Conservation (phyloP, 345 rosid species). For the Pistacia vera region DNA sequence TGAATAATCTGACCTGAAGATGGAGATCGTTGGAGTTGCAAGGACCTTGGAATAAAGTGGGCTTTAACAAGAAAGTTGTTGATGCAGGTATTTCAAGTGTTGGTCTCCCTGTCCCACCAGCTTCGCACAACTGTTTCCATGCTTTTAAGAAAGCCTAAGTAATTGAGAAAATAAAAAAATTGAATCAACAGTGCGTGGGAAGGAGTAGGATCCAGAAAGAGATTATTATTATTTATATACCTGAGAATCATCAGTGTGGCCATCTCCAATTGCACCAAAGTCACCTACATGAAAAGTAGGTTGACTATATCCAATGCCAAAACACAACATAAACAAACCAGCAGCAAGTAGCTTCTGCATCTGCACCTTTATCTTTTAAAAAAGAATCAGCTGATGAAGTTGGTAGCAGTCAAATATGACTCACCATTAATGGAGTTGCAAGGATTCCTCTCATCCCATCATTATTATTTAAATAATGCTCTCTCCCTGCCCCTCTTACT, state of each 20-base stretch:
- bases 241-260: slow-evolving; percentile 31
- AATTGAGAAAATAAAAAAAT: no score
- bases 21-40: slow-evolving; percentile 21
- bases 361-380: no score
- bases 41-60: slow-evolving; percentile 30
- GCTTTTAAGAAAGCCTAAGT: slow-evolving; percentile 23
- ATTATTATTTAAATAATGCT: no score
- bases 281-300: slow-evolving; percentile 8
- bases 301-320: background rate
- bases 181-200: no score
- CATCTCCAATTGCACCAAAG: slow-evolving; percentile 33
- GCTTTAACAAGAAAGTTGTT: slow-evolving; percentile 23
- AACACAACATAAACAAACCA: background rate
- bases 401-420: no score
- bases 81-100: slow-evolving; percentile 22
- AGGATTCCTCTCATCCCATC: no score
- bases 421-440: no score
- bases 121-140: slow-evolving; percentile 31
- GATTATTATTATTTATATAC: background rate
- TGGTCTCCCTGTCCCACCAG: slow-evolving; percentile 3
- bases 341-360: background rate
- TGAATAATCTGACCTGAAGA: slow-evolving; percentile 15
- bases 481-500: no score
- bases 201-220: no score
- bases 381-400: background rate